Evolutionary conservation across 345 rosid genomes (phyloP).

Genomic region (Cochlearia excelsa): DNA sequence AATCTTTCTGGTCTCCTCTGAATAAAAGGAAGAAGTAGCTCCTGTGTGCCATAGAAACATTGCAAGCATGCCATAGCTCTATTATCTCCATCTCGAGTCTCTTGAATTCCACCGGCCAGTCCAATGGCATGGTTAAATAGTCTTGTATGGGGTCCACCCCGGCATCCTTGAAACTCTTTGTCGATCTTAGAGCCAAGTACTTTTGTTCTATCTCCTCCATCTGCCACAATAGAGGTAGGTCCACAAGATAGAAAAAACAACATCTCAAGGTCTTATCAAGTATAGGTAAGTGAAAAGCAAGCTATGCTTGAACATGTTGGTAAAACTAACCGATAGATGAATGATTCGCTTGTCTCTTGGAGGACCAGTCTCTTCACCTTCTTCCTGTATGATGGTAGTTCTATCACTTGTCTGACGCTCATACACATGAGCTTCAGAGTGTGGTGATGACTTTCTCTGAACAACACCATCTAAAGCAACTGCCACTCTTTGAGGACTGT

Average conservation of each 20-base stretch:
- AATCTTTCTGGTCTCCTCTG: conserved; percentile 75
- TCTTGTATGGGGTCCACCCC: conserved; percentile 74
- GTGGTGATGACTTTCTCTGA: conserved; percentile 34
- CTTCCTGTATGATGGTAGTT: conserved; percentile 30
- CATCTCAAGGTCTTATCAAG: conserved; percentile 7
- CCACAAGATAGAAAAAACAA: conserved; percentile 1
- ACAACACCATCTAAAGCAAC: conserved; percentile 21
- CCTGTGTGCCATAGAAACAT: conserved; percentile 75
- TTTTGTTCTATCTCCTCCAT: conserved; percentile 47
- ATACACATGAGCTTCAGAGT: conserved; percentile 38
- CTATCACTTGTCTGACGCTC: conserved; percentile 38
- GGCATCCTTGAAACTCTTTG: conserved; percentile 57
- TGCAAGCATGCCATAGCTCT: conserved; percentile 81
- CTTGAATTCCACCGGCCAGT: conserved; percentile 63
- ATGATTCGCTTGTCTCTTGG: conserved; percentile 39
- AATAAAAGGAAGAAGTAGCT: conserved; percentile 82
- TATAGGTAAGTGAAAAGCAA: conserved; percentile 21
- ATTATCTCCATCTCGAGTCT: conserved; percentile 66
- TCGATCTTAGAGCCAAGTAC: conserved; percentile 26
- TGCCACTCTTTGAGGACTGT: conserved; percentile 24
- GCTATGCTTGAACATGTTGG: conserved; percentile 13
- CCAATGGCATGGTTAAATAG: conserved; percentile 36
- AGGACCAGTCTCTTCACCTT: conserved; percentile 28
- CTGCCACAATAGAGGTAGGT: conserved; percentile 33
- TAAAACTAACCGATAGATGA: conserved; percentile 41